Conservation (phyloP, 495 filamentous ascomycete species). For the Hyaloscypha hepaticicola region DNA sequence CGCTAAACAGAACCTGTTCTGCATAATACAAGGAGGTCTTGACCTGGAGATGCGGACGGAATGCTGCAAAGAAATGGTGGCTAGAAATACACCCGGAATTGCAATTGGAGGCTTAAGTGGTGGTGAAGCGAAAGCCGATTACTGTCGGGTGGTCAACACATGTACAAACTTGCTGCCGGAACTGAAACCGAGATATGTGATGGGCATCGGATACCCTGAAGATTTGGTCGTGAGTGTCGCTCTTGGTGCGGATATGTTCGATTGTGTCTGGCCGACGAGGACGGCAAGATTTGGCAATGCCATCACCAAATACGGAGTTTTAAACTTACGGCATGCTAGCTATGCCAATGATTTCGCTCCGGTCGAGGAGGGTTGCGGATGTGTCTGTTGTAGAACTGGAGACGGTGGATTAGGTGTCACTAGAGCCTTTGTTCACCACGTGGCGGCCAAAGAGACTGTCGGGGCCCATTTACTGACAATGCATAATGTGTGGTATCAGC, state of each 20-base stretch:
- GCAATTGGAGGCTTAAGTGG: conserved; percentile 94
- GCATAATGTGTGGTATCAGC: conserved; percentile 91
- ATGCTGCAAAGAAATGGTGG: conserved; percentile 89
- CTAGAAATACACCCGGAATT: conserved; percentile 88
- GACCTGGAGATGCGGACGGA: conserved; percentile 84
- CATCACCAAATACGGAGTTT: conserved; percentile 72
- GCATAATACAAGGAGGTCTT: conserved; percentile 95
- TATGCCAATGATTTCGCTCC: conserved; percentile 80
- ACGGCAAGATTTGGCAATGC: conserved; percentile 97
- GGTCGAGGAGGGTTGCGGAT: conserved; percentile 78
- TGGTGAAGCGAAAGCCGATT: conserved; percentile 64
- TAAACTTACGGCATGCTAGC: conserved; percentile 77
- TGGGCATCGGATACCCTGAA: conserved; percentile 97
- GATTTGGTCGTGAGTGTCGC: conserved; percentile 90
- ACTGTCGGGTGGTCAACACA: conserved; percentile 67
- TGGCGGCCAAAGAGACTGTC: conserved; percentile 90
- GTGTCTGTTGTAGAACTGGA: conserved; percentile 65
- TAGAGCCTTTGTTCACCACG: conserved; percentile 85
- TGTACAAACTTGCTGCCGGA: conserved; percentile 86
- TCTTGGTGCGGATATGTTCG: conserved; percentile 97
- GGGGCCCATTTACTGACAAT: conserved; percentile 92
- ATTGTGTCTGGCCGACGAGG: conserved; percentile 97
- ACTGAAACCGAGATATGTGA: conserved; percentile 92
- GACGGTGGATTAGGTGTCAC: conserved; percentile 83
- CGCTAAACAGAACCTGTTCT: conserved; percentile 88